These are phyloP conservation scores for Trichosanthes truncata DNA, from an alignment of 306 rosid genomes.

Conservation along the genomic window DNA sequence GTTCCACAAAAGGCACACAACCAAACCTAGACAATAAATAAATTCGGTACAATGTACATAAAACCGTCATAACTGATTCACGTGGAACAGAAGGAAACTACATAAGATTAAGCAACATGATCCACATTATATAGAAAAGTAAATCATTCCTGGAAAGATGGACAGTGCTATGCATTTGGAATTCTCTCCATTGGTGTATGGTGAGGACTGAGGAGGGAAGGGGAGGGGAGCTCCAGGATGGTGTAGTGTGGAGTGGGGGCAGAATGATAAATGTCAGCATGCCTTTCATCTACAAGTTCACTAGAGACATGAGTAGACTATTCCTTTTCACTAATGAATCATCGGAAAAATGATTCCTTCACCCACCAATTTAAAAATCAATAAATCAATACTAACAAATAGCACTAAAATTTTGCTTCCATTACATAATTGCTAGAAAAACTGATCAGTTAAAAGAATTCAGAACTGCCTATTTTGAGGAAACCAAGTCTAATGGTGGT, in stretches of 20 bases:
- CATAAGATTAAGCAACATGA: neutral
- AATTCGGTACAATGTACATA: constrained; percentile 11
- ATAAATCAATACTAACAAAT: neutral
- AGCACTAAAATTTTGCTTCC: neutral
- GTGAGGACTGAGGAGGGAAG: neutral
- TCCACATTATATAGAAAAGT: neutral
- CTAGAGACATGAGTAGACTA: neutral
- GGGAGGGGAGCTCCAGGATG: neutral
- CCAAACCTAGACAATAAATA: constrained; percentile 50
- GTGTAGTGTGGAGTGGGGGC: neutral
- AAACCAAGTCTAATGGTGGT: constrained; percentile 1
- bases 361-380: neutral
- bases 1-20: constrained; percentile 69
- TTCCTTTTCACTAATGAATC: too few species aligned
- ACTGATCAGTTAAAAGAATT: neutral
- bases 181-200: neutral
- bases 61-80: neutral
- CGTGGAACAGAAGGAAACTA: neutral
- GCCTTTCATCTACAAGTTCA: neutral
- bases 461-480: neutral
- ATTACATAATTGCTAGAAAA: neutral
- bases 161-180: neutral
- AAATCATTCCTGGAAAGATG: neutral
- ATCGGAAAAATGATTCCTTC: constrained; percentile 1
- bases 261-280: neutral